Evolutionary conservation across 108 stramenopile genomes (phyloP), one percentile per base, ranked within the genome.

Genomic region (Bacterosira constricta): DNA sequence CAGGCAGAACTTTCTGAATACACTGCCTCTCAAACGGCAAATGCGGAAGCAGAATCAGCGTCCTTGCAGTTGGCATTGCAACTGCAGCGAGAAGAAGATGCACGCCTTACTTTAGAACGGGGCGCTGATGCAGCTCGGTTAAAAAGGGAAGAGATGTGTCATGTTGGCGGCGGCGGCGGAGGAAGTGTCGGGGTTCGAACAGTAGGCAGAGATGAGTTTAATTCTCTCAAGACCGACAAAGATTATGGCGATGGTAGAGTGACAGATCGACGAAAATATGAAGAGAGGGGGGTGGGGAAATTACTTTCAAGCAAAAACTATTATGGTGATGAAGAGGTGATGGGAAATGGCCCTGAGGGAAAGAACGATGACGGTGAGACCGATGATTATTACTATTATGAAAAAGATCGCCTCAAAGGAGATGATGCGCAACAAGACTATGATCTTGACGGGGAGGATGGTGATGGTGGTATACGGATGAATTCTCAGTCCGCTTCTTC

Each of bases 381-480:
- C 9, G 65, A 66, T 49, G 44, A 59, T 44, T 27, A 53, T 12
- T 13, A 63, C 26, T 66, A 77, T 47, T 50, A 70, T 62, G 58
- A n/a, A n/a, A n/a, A n/a, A n/a, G n/a, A n/a, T n/a, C n/a, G n/a
- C n/a, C n/a, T n/a, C n/a, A n/a, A n/a, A n/a, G n/a, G 35, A 65
- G 35, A 34, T 20, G 62, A 66, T 41, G 21, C 35, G 10, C 47
- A 37, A 29, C 47, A 65, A 38, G 27, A 15, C n/a, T 18, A 54
- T 32, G 38, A 70, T 30, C 23, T 47, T 52, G 82, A 55, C 36
- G 50, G 31, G 70, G 47, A 83, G 37, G 49, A 77, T 30, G 61
- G 77, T 10, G 81, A 77, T 18, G 75, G 67, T 39, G 85, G 85
- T 13, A 89, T 85, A 46, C 70, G 82, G 30, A 92, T 92, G 75